phyloP scores from a whole-genome alignment of 495 filamentous ascomycete genomes.

The Penicillium flavigenum region DNA sequence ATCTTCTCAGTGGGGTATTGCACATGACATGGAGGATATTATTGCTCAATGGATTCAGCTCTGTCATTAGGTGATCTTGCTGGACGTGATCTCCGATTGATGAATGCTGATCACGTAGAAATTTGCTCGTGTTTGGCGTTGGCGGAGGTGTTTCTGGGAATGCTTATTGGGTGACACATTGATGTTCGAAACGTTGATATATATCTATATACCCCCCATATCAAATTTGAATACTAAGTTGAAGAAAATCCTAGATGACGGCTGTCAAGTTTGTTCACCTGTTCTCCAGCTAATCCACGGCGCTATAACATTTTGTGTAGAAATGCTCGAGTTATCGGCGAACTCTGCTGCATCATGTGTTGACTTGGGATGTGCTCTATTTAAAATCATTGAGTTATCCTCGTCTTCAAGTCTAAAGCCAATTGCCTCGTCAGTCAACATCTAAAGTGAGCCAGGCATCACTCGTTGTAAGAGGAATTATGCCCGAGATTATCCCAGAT shows the following conservation, averaged over 20 bases:
- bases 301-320: neutral
- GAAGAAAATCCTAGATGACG: neutral
- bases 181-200: neutral
- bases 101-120: neutral
- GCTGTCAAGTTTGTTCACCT: neutral
- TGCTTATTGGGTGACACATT: neutral
- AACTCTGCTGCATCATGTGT: neutral
- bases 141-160: too few species aligned
- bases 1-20: constrained; percentile 49
- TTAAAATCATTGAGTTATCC: neutral
- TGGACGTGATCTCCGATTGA: neutral
- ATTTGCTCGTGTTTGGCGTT: neutral
- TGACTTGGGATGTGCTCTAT: neutral
- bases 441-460: neutral
- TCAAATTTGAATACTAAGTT: neutral
- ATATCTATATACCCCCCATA: neutral
- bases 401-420: neutral
- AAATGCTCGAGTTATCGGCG: neutral
- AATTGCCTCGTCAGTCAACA: neutral
- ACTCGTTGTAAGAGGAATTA: neutral
- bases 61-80: constrained; percentile 34
- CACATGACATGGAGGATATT: constrained; percentile 51
- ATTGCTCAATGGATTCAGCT: constrained; percentile 47
- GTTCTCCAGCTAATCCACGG: neutral
- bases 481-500: neutral